Conservation (phyloP, 202 grass and related monocot genomes). For the Musa balbisiana region DNA sequence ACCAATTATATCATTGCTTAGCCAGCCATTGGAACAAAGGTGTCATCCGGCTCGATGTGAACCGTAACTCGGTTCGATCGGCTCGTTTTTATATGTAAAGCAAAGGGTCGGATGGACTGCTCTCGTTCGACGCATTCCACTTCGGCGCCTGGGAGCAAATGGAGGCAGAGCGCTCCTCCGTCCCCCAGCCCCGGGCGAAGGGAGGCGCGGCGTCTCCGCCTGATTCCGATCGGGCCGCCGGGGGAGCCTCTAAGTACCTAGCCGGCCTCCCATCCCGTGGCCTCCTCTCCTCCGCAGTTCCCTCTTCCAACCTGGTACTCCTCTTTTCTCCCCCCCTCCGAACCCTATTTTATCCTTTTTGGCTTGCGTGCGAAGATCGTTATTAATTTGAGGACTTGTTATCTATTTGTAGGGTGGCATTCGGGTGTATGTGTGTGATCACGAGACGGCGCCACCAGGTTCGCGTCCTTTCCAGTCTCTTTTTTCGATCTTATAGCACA, state of each 20-base stretch:
- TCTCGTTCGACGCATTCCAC: not conserved
- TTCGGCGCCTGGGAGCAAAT: not conserved
- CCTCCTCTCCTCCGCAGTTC: conserved; percentile 46
- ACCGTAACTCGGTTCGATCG: too few species aligned
- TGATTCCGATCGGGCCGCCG: conserved; percentile 5
- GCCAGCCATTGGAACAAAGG: too few species aligned
- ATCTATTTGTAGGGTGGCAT: conserved; percentile 33
- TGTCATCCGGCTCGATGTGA: too few species aligned
- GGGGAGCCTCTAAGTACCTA: conserved; percentile 47
- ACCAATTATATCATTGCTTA: too few species aligned
- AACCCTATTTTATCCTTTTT: not conserved
- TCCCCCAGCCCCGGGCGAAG: conserved; percentile 1
- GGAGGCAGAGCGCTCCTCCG: conserved; percentile 26
- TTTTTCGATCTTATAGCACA: not conserved
- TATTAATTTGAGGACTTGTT: not conserved
- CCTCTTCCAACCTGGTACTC: conserved; percentile 53
- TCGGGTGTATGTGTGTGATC: conserved; percentile 64
- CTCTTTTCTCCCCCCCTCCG: not conserved
- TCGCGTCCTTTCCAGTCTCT: not conserved
- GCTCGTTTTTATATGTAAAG: too few species aligned
- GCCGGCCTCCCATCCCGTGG: conserved; percentile 51
- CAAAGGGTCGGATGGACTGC: too few species aligned
- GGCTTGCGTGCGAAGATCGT: not conserved
- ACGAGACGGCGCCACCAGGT: conserved; percentile 60
- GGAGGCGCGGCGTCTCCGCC: conserved; percentile 20